Base-by-base conservation (phyloP, 2,329 filamentous ascomycete genomes). In the Hymenoscyphus occultus region DNA sequence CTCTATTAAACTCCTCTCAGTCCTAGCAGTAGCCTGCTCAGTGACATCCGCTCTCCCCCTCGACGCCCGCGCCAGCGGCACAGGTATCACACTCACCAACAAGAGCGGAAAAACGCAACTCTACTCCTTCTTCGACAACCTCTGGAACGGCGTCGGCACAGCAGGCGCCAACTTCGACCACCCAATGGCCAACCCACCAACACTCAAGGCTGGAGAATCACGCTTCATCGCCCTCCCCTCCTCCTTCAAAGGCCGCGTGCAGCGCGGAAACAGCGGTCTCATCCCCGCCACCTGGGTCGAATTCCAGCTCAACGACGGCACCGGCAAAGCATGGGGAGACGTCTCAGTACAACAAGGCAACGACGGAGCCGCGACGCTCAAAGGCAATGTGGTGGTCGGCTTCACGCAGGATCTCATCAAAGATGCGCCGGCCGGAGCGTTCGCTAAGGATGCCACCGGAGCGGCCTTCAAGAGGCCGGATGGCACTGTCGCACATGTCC, bases 81-180 rank as follows among this genome's bases (percentile, higher is more conserved):
- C 77, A 7, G 78, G 78, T 10, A 77, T 80, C 62, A 67, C 73
- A 31, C 70, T 79, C n/a, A 77, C 71, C 65, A 79, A 79, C 71
- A 76, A 76, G 61, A 75, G 75, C 16, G 59, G 66, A 19, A 72
- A 73, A 59, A 69, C 75, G 54, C 64, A 76, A 65, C 74, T 71
- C 0, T 79, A 77, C 71, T 76, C 71, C 67, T 79, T 80, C 74
- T 79, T 76, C 71, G 71, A 79, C 64, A 80, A 79, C 71, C 75
- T 75, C 71, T 78, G 76, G 76, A 78, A 80, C 68, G 78, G 77
- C 61, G 74, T 77, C 68, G 77, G 77, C 54, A 72, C 68, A 13
- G 77, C 74, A 3, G 77, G 76, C 2, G 75, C 77, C 31, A 79
- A 79, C 71, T 79, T 79, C 65, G 75, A 79, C 72, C 69, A 76